phyloP scores from a whole-genome alignment of 257 asterid species.

The Salvia miltiorrhiza region DNA sequence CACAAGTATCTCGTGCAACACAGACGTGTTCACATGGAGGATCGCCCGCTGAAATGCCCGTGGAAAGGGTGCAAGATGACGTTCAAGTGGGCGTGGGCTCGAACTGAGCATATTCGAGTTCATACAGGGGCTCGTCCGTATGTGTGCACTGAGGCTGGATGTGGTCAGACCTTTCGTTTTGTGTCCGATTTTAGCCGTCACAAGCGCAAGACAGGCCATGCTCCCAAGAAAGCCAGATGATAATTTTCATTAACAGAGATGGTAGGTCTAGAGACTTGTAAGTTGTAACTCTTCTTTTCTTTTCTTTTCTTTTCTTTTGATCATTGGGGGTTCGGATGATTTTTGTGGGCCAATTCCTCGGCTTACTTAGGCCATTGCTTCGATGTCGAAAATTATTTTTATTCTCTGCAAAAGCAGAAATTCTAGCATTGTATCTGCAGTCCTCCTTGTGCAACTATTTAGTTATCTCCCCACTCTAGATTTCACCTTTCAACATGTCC shows the following conservation, averaged over 20 bases:
- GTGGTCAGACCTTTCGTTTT: constrained; percentile 93
- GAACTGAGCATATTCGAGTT: constrained; percentile 94
- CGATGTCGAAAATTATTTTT: constrained; percentile 29
- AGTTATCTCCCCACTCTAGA: not conserved
- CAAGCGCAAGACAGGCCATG: constrained; percentile 96
- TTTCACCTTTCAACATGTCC: not conserved
- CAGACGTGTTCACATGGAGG: constrained; percentile 92
- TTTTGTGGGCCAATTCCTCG: constrained; percentile 36
- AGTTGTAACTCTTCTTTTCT: constrained; percentile 26
- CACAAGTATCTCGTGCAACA: constrained; percentile 98
- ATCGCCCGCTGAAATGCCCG: constrained; percentile 96
- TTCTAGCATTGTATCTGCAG: constrained; percentile 15
- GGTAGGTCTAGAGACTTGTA: constrained; percentile 46
- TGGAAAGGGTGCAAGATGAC: constrained; percentile 99
- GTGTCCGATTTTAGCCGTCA: constrained; percentile 99
- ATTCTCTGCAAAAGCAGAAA: constrained; percentile 37
- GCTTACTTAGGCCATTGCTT: constrained; percentile 35
- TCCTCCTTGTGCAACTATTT: not conserved
- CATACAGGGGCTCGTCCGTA: constrained; percentile 98
- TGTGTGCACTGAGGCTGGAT: constrained; percentile 71
- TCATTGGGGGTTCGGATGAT: constrained; percentile 36
- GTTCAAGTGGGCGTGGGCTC: constrained; percentile 99
- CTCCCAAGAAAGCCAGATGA: constrained; percentile 58
- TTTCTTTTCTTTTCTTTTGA: not conserved
- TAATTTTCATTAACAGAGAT: constrained; percentile 27